These are phyloP conservation scores for Colletotrichum cuscutae DNA, from an alignment of 2,329 filamentous ascomycete genomes.

Conservation along the genomic window DNA sequence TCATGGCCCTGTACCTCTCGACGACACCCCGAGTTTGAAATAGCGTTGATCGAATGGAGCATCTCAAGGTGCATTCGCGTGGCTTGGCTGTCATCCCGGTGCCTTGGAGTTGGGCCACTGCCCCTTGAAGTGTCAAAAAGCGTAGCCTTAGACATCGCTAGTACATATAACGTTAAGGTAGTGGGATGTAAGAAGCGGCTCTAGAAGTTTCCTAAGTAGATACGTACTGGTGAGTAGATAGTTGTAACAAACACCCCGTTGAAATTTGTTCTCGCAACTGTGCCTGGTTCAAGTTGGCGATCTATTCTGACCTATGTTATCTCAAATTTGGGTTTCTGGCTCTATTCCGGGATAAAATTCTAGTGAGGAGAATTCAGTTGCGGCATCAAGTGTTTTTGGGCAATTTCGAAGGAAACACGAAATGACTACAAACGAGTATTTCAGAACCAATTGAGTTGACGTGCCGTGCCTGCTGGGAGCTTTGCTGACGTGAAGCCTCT, in stretches of 20 bases:
- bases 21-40: neutral
- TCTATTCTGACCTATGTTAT: too few species aligned
- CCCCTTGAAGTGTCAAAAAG: neutral
- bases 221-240: too few species aligned
- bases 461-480: neutral
- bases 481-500: neutral
- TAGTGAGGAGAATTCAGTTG: too few species aligned
- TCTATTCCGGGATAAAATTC: too few species aligned
- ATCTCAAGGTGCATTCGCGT: neutral
- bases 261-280: too few species aligned
- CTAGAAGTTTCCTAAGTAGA: neutral
- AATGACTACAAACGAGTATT: neutral
- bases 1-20: neutral
- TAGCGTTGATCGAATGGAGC: neutral
- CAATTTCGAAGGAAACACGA: neutral
- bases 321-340: too few species aligned
- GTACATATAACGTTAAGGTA: neutral
- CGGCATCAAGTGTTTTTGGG: neutral
- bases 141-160: neutral
- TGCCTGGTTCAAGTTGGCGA: too few species aligned
- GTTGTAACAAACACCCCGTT: too few species aligned
- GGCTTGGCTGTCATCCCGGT: neutral
- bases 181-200: neutral
- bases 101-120: neutral
- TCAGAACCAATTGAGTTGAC: neutral